Evolutionary conservation across 202 grass and related monocot species (phyloP), one percentile per base, ranked within the genome.

Genomic region (Panicum hallii): DNA sequence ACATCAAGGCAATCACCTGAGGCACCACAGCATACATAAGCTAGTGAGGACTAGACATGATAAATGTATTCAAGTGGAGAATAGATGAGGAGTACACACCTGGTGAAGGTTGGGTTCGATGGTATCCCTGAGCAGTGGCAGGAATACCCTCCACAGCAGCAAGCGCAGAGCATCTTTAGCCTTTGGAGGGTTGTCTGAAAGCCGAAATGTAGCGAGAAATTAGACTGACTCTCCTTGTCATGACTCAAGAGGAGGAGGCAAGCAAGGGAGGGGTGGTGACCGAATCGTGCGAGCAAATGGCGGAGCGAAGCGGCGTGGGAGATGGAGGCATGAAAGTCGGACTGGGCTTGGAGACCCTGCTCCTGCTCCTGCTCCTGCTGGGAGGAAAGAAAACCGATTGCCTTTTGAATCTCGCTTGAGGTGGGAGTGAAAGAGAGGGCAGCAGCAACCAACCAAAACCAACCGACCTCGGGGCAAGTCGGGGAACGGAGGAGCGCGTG

Each of bases 401-500:
- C 1, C 10, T 11, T 12, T 19, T 30, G 23, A 42, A 50, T 16
- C 7, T 53, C 14, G 54, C 13, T 38, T 77, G 23, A 72, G 42
- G 52, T 45, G 52, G 22, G 11, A 55, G 41, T 4, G 26, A 26
- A 49, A 77, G 42, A 77, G 42, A 81, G 55, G 3, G 36, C 44
- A 23, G 68, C 20, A 45, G 12, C 48, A 48, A 50, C 22, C 56
- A 47, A 47, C 23, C 44, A 49, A 72, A 48, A 78, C 30, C 47
- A 23, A 23, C 47, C 46, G 34, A 72, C 94, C 90, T 89, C 30
- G 42, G 78, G 61, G 47, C 70, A 17, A 20, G 81, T 75, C 46
- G 90, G 91, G 67, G 73, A 89, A 66, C 83, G 55, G 53, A 98
- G 87, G 79, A 98, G 92, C 15, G 87, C 88, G 77, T 77, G 83